Evolutionary conservation across 805 yeast species (phyloP), one percentile per base, ranked within the genome.

Genomic region (Pichia scutulata): DNA sequence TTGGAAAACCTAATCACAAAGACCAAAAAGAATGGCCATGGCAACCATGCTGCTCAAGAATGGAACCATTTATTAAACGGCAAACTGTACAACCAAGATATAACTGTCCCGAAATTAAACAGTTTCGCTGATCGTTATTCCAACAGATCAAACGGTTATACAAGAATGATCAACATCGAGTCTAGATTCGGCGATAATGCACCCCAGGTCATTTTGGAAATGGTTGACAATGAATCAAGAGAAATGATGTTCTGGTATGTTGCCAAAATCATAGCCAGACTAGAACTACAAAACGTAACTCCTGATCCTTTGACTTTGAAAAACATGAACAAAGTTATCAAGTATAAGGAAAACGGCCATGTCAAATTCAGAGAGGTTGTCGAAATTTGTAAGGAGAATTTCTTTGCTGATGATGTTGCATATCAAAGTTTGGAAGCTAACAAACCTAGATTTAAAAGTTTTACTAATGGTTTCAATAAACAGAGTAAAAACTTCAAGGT

Each of bases 111-210:
- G n/a, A 87, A 85, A 61, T 69, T 93, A 42, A 71, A 84, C 18
- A 88, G 78, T 41, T 71, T 90, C 40, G 78, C 80, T 4, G 73
- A 78, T 41, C 74, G 95, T 51, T 90, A 86, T 62, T 60, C 70
- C 4, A 60, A 67, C 23, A 78, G 96, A 69, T 62, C 67, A 1
- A 86, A 89, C 54, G 97, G 97, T 1, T 92, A 84, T 70, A 89
- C 97, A 3, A 79, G 98, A 57, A 79, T 92, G 48, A 70, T 89
- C 54, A 82, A 78, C 58, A 71, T 93, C 53, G 98, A 93, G 66
- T 89, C 90, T 18, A 76, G 98, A 57, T 67, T 84, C 44, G 90
- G 93, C 50, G 99, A 93, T 65, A 85, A 82, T 54, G 96, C 97
- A 0, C 90, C 90, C 30, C 93, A 87, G 74, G 82, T 93, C 0